Conservation (phyloP, 1,139 yeast genomes). For the Blastobotrys malaysiensis region DNA sequence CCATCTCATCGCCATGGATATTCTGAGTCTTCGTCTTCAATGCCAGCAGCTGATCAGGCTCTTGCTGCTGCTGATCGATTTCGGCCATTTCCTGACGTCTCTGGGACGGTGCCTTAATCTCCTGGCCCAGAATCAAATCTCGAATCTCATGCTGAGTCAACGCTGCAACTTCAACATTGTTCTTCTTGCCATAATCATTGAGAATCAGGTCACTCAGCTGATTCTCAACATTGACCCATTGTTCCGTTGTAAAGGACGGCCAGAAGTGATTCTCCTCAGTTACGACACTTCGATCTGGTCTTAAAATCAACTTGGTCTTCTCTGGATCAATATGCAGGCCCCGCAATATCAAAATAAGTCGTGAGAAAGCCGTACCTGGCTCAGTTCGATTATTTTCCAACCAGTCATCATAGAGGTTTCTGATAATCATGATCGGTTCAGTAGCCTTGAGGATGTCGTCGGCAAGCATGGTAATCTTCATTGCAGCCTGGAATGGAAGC, state of each 20-base stretch:
- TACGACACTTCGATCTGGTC: conserved; percentile 65
- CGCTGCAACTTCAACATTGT: conserved; percentile 79
- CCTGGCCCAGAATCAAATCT: conserved; percentile 92
- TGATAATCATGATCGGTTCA: conserved; percentile 88
- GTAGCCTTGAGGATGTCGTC: conserved; percentile 79
- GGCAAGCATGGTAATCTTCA: conserved; percentile 74
- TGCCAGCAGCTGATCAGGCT: conserved; percentile 55
- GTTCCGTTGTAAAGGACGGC: conserved; percentile 85
- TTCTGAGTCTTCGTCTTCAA: conserved; percentile 79
- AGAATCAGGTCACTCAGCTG: conserved; percentile 84
- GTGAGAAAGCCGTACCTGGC: conserved; percentile 89
- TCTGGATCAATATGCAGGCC: conserved; percentile 77
- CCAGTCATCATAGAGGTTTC: conserved; percentile 96
- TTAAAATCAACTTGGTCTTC: conserved; percentile 64
- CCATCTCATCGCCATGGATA: conserved; percentile 94
- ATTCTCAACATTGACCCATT: conserved; percentile 87
- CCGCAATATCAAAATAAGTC: conserved; percentile 73
- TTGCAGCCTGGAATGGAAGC: conserved; percentile 82
- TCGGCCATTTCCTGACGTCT: conserved; percentile 77
- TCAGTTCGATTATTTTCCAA: conserved; percentile 47
- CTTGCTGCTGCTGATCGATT: conserved; percentile 53
- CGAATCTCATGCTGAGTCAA: conserved; percentile 91
- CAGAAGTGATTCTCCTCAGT: conserved; percentile 82
- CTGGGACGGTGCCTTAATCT: conserved; percentile 82
- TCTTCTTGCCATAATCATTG: conserved; percentile 77